Percentiles rank a stretch among this genome's conserved stretches.
Conservation (phyloP, 2,329 filamentous ascomycete genomes). For the Nigrograna mackinnonii region DNA sequence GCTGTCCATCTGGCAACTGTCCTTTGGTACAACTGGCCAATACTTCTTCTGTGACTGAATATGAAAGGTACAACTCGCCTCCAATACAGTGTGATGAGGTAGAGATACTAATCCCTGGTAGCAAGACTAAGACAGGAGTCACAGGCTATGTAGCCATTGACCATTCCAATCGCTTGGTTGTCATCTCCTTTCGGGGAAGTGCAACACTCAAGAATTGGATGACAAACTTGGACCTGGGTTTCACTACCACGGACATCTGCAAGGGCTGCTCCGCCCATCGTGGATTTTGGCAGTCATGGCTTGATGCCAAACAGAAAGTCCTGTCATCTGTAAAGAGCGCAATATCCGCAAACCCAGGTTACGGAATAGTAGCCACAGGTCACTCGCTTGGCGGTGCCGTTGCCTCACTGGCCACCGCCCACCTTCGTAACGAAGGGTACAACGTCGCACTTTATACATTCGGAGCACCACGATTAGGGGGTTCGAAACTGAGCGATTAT, state of each 20-base stretch:
- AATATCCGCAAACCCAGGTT: slow-evolving; percentile 52
- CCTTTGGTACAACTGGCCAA: slow-evolving; percentile 51
- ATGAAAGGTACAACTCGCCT: slow-evolving; percentile 40
- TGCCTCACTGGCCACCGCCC: slow-evolving; percentile 62
- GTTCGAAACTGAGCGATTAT: slow-evolving; percentile 59
- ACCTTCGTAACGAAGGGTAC: slow-evolving; percentile 38
- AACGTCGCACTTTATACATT: slow-evolving; percentile 57
- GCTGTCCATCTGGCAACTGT: slow-evolving; percentile 52
- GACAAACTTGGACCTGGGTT: slow-evolving; percentile 54
- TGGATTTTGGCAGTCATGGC: slow-evolving; percentile 65
- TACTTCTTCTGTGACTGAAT: slow-evolving; percentile 49
- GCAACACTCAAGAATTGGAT: slow-evolving; percentile 64
- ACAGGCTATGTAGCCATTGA: slow-evolving; percentile 53
- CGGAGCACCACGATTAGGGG: slow-evolving; percentile 70
- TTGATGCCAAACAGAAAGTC: slow-evolving; percentile 52
- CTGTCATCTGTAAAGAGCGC: slow-evolving; percentile 51
- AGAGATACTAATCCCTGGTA: not conserved
- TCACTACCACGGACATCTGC: slow-evolving; percentile 46
- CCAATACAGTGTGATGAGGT: not conserved
- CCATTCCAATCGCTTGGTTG: slow-evolving; percentile 53
- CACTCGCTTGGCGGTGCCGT: slow-evolving; percentile 72
- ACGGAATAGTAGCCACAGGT: slow-evolving; percentile 62
- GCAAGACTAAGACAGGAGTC: slow-evolving; percentile 40
- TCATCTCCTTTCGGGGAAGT: slow-evolving; percentile 64
- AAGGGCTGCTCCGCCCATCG: slow-evolving; percentile 58